Percentiles rank a stretch among this genome's conserved stretches.
Conservation (phyloP, 306 rosid species). For the Carpinus viminea region DNA sequence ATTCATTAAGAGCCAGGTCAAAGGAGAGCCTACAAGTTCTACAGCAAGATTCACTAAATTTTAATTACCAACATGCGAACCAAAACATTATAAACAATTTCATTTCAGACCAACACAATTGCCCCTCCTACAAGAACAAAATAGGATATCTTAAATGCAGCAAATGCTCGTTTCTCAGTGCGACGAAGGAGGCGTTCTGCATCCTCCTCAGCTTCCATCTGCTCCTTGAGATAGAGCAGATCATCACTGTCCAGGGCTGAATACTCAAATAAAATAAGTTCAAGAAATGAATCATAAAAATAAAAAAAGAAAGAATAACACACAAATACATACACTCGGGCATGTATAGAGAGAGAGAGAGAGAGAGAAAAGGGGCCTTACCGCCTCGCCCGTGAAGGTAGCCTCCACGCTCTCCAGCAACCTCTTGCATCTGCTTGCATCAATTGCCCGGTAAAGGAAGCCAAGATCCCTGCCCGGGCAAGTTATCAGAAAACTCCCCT, state of each 20-base stretch:
- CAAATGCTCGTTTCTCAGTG: conserved; percentile 96
- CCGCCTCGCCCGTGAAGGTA: conserved; percentile 99
- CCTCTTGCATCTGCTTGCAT: conserved; percentile 98
- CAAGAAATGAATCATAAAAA: conserved; percentile 32
- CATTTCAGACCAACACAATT: not conserved
- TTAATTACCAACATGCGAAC: not conserved
- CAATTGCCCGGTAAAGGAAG: conserved; percentile 70
- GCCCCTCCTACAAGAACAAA: not conserved
- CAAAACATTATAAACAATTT: conserved; percentile 13
- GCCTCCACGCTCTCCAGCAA: conserved; percentile 99
- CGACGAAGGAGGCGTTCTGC: conserved; percentile 98
- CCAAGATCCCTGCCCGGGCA: conserved; percentile 99
- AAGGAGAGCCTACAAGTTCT: not conserved
- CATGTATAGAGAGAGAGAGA: conserved; percentile 22
- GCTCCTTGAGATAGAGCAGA: conserved; percentile 97
- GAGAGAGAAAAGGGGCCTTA: conserved; percentile 29
- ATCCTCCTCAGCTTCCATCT: conserved; percentile 99
- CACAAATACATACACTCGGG: not conserved
- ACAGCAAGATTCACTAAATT: not conserved
- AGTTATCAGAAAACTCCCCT: conserved; percentile 81
- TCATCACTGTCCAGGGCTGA: conserved; percentile 99
- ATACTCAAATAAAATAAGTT: conserved; percentile 46
- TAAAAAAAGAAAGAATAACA: conserved; percentile 18
- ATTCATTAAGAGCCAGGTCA: not conserved
- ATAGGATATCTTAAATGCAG: conserved; percentile 99